A percentile compares a stretch with the other conserved stretches of the same genome.
Evolutionary conservation across 164 flowering plant species (phyloP).

Genomic region (Magnolia sinica): DNA sequence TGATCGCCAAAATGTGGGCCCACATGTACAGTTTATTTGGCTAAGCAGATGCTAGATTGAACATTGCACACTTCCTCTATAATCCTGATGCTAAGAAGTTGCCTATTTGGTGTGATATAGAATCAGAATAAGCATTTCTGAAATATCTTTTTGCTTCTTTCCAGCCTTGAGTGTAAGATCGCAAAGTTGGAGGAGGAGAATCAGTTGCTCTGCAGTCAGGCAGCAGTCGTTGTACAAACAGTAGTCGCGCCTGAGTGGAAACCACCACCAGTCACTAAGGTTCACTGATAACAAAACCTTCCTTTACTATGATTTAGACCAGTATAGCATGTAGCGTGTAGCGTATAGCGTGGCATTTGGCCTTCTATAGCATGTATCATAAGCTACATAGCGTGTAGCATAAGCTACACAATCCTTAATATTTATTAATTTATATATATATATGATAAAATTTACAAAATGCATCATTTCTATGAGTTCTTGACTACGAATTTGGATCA

Average conservation of each 20-base stretch:
- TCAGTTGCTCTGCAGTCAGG: slow-evolving; percentile 46
- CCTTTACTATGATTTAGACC: slow-evolving; percentile 1
- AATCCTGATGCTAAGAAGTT: too few relatives aligned
- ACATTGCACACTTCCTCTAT: too few relatives aligned
- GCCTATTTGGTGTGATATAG: not conserved
- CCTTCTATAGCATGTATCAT: too few relatives aligned
- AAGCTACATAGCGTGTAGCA: too few relatives aligned
- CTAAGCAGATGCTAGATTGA: too few relatives aligned
- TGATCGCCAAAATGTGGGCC: too few relatives aligned
- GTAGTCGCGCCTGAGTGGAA: slow-evolving; percentile 25
- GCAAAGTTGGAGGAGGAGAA: slow-evolving; percentile 58
- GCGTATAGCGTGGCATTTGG: not conserved
- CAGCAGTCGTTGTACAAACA: slow-evolving; percentile 33
- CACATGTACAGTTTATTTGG: too few relatives aligned
- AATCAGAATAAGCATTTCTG: not conserved
- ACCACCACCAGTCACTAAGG: slow-evolving; percentile 32
- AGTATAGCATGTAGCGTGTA: not conserved
- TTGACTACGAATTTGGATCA: too few relatives aligned
- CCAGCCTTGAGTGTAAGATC: slow-evolving; percentile 56
- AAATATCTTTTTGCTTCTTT: slow-evolving; percentile 11
- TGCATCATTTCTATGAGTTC: too few relatives aligned
- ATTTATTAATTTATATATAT: too few relatives aligned
- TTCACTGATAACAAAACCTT: slow-evolving; percentile 12
- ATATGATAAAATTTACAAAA: too few relatives aligned
- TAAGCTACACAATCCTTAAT: too few relatives aligned